Evolutionary conservation across 1,284 basidiomycete genomes (phyloP), one percentile per base, ranked within the genome.

Genomic region (Ustilago loliicola): DNA sequence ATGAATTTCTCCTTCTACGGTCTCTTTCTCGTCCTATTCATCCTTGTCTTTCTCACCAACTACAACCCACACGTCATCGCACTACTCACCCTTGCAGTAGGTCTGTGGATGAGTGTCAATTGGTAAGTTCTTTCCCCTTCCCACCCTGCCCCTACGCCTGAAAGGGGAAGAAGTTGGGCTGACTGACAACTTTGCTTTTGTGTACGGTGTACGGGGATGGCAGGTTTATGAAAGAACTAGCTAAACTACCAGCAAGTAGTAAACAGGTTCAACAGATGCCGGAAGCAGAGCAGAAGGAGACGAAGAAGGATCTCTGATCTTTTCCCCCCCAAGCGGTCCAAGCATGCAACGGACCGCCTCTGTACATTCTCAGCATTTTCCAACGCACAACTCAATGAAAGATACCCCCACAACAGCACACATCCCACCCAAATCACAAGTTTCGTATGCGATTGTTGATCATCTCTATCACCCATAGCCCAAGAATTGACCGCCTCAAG

Each of bases 1-100:
- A 88, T 87, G 87, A 84, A 85, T 65, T 74, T 74, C 40, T 83
- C 85, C 34, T 88, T 88, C 80, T 85, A 85, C 71, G 86, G 79
- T 7, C 83, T 88, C 21, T 86, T 87, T 30, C 50, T 81, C 21
- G 84, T 84, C 17, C 79, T 88, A 17, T 52, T 70, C 47, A 79
- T 67, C 9, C 79, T 88, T 40, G 55, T 85, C 17, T 60, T 84
- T 38, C 66, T 85, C 15, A 86, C 87, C 0, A 63, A 79, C 1
- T 84, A 82, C 29, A 87, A 87, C 58, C 45, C 77, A 11, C 87
- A 88, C 59, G 86, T 88, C 17, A 56, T 87, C 19, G 83, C 82
- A 1, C 72, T 88, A 0, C 66, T 87, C 8, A 61, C 70, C 2
- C 64, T 87, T 19, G 80, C 83, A 15, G 19, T 87, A 0, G 87